phyloP scores from a whole-genome alignment of 495 filamentous ascomycete genomes.

The Penicillium daleae region DNA sequence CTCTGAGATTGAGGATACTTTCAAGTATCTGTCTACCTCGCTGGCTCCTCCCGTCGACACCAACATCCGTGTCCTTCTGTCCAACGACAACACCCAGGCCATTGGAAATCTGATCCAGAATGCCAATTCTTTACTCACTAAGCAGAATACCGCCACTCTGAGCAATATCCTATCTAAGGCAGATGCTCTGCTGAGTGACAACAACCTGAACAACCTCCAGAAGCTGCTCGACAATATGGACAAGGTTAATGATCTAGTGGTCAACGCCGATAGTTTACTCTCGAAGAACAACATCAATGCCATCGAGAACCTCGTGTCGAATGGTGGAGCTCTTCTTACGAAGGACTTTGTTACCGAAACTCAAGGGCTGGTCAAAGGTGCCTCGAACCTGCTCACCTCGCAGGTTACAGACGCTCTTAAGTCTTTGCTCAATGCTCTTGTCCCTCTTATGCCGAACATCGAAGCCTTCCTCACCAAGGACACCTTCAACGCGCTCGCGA shows the following conservation, averaged over 20 bases:
- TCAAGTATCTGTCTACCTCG: constrained; percentile 42
- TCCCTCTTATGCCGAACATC: constrained; percentile 27
- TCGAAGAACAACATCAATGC: constrained; percentile 34
- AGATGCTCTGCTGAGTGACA: constrained; percentile 34
- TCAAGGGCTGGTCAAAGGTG: constrained; percentile 26
- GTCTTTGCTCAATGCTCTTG: constrained; percentile 27
- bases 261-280: constrained; percentile 36
- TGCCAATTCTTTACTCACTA: constrained; percentile 33
- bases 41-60: constrained; percentile 43
- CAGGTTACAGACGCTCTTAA: constrained; percentile 13
- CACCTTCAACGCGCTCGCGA: not conserved
- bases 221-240: constrained; percentile 44
- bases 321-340: constrained; percentile 33
- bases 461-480: constrained; percentile 2
- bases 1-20: constrained; percentile 34
- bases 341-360: constrained; percentile 36
- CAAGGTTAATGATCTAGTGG: constrained; percentile 41
- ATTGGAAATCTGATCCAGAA: constrained; percentile 34
- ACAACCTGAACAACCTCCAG: constrained; percentile 45
- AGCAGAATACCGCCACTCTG: constrained; percentile 42
- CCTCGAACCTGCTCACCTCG: constrained; percentile 38
- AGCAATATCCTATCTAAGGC: constrained; percentile 34
- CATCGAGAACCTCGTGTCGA: constrained; percentile 38
- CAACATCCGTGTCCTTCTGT: constrained; percentile 45
- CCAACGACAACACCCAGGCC: constrained; percentile 26